Conservation (phyloP, 495 filamentous ascomycete genomes). For the Parathielavia appendiculata region DNA sequence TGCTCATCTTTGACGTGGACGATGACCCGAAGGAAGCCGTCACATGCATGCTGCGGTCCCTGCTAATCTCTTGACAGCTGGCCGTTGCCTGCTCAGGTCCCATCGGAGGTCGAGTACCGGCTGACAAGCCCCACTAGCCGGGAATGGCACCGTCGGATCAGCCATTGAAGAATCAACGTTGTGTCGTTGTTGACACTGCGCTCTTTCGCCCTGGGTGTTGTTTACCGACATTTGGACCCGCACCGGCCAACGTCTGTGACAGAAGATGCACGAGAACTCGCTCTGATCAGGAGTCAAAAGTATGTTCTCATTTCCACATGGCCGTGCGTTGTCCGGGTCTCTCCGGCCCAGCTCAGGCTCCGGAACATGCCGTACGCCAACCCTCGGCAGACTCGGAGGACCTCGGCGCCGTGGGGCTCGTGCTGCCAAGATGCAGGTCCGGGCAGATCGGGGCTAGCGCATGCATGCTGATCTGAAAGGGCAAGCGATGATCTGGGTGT, state of each 20-base stretch:
- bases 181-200: conserved; percentile 3
- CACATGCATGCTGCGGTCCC: conserved; percentile 11
- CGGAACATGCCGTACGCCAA: conserved; percentile 1
- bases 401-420: conserved; percentile 5
- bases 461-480: conserved; percentile 11
- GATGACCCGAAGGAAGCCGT: background rate
- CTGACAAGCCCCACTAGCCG: conserved; percentile 5
- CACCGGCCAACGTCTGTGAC: background rate
- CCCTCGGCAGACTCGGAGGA: conserved; percentile 9
- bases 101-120: background rate
- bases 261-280: background rate
- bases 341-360: conserved; percentile 6
- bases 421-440: conserved; percentile 15
- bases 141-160: conserved; percentile 8
- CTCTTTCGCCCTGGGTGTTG: background rate
- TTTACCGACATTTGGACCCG: conserved; percentile 6
- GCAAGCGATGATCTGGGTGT: background rate
- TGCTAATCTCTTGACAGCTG: conserved; percentile 8
- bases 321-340: background rate
- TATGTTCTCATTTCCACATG: background rate
- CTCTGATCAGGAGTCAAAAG: background rate
- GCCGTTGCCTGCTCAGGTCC: background rate
- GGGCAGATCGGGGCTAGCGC: conserved; percentile 19
- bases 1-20: background rate
- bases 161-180: background rate